A percentile compares a stretch with the other conserved stretches of the same genome.
Conservation (phyloP, 164 flowering plant genomes). For the Annona cherimola region DNA sequence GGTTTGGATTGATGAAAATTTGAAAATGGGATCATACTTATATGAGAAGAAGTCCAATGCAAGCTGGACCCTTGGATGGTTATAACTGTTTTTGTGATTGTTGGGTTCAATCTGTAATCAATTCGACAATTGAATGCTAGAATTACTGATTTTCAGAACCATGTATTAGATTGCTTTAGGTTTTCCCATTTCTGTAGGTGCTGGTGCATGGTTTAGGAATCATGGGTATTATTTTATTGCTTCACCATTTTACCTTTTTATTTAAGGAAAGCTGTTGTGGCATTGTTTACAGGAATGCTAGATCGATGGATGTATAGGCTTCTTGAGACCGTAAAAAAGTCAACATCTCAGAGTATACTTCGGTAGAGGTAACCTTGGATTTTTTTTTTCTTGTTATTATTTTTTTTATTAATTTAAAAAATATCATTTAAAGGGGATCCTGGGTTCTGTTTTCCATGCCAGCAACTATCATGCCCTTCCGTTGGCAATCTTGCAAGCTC, state of each 20-base stretch:
- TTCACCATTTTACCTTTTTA: neutral
- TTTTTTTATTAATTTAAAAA: no score
- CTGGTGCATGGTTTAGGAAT: neutral
- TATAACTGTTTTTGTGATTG: neutral
- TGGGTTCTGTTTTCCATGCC: constrained; percentile 10
- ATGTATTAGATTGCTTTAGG: neutral
- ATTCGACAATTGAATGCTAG: neutral
- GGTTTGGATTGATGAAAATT: no score
- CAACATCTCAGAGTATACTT: constrained; percentile 29
- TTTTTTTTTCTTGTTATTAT: no score
- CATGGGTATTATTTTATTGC: neutral
- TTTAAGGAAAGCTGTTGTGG: neutral
- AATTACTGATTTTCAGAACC: no score
- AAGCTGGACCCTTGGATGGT: neutral
- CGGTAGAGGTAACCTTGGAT: constrained; percentile 6
- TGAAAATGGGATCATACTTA: no score
- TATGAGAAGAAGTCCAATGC: no score
- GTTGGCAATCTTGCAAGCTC: neutral
- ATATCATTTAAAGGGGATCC: neutral
- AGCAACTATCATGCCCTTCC: neutral
- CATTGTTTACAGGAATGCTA: constrained; percentile 67
- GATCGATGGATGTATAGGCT: constrained; percentile 96
- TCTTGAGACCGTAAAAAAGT: constrained; percentile 64
- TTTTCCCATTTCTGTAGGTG: neutral
- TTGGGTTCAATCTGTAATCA: neutral